A percentile compares a stretch with the other conserved stretches of the same genome.
These are phyloP conservation scores for Marasmius oreades DNA, from an alignment of 1,284 basidiomycete species.

Conservation along the genomic window DNA sequence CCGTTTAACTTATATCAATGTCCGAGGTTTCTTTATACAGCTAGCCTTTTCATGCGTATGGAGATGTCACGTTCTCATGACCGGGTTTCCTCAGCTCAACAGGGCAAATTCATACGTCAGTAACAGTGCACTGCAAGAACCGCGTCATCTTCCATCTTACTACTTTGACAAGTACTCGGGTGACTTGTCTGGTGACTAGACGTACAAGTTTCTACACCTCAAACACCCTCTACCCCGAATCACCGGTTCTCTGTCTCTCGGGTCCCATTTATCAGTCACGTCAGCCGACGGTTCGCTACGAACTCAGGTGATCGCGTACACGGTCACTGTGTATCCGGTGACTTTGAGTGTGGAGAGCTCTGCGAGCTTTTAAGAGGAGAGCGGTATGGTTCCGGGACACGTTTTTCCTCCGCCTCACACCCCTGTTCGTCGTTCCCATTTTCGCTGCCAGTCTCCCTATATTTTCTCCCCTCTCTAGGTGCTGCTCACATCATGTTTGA, in stretches of 20 bases:
- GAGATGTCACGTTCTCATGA: neutral
- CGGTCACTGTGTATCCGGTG: neutral
- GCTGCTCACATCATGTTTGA: neutral
- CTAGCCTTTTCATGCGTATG: neutral
- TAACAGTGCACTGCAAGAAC: too few species aligned
- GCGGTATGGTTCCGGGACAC: neutral
- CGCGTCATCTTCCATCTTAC: neutral
- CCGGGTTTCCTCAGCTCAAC: neutral
- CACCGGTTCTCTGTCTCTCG: neutral
- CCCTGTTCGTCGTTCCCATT: neutral
- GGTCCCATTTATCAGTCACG: neutral
- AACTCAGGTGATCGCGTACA: neutral
- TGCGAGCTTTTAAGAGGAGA: neutral
- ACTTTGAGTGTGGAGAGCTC: neutral
- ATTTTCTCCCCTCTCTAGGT: neutral
- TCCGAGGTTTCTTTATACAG: too few species aligned
- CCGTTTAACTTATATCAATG: too few species aligned
- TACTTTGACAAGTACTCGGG: neutral
- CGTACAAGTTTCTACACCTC: neutral
- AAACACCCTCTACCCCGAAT: neutral
- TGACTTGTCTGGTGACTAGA: neutral
- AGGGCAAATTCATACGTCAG: neutral
- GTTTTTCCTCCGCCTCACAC: neutral
- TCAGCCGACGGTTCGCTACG: neutral
- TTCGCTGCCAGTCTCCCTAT: neutral